phyloP scores from a whole-genome alignment of 2,329 filamentous ascomycete species.

The Colletotrichum godetiae region DNA sequence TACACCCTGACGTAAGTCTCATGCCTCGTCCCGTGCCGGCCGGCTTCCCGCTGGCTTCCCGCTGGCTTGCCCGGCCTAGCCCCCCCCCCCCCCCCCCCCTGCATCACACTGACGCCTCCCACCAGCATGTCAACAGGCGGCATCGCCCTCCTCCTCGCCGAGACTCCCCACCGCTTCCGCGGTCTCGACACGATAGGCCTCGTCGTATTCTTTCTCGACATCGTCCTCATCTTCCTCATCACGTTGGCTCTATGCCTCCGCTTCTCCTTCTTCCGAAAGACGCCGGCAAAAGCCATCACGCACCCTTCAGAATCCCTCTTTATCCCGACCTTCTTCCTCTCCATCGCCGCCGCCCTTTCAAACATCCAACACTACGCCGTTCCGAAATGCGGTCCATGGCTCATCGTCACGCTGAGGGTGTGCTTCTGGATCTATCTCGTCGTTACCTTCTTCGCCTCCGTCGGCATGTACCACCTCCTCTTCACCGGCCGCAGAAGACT shows the following conservation, averaged over 20 bases:
- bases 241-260: constrained; percentile 58
- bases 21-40: background rate
- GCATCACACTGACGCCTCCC: background rate
- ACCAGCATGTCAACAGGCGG: constrained; percentile 50
- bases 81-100: background rate
- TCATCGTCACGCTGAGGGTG: constrained; percentile 63
- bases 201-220: constrained; percentile 66
- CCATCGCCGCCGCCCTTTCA: constrained; percentile 68
- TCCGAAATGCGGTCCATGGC: constrained; percentile 57
- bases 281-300: constrained; percentile 55
- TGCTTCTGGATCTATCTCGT: constrained; percentile 72
- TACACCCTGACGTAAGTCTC: constrained; percentile 57
- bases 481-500: constrained; percentile 60
- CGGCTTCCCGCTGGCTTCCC: background rate
- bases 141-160: constrained; percentile 63
- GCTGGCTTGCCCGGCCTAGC: background rate
- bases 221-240: constrained; percentile 64
- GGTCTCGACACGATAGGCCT: constrained; percentile 65
- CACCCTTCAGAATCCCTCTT: constrained; percentile 69
- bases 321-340: constrained; percentile 71
- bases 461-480: constrained; percentile 68
- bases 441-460: constrained; percentile 62
- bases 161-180: constrained; percentile 63
- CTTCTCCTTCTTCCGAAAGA: constrained; percentile 58
- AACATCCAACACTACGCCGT: constrained; percentile 63